A percentile compares a stretch with the other conserved stretches of the same genome.
Conservation (phyloP, 208 protist species). For the Leishmania tropica region DNA sequence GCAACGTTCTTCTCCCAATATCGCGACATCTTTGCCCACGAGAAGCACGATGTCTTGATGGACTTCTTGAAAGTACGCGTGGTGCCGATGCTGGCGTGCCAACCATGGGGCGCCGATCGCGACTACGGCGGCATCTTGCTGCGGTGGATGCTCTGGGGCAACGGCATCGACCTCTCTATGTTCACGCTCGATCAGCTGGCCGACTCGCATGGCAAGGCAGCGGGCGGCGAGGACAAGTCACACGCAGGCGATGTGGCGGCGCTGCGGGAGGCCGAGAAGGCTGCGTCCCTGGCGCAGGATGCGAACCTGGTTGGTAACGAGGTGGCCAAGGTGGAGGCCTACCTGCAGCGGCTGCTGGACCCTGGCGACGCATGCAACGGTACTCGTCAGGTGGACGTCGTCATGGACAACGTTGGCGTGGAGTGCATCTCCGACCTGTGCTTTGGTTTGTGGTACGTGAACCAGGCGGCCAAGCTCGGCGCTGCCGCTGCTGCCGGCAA, state of each 20-base stretch:
- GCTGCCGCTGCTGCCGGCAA: conserved; percentile 10
- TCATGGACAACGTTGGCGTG: conserved; percentile 90
- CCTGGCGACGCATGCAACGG: conserved; percentile 15
- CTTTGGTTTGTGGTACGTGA: conserved; percentile 77
- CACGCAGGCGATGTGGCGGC: conserved; percentile 9
- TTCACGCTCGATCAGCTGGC: conserved; percentile 84
- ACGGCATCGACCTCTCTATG: conserved; percentile 87
- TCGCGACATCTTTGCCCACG: conserved; percentile 70
- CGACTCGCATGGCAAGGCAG: conserved; percentile 20
- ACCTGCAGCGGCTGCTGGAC: conserved; percentile 44
- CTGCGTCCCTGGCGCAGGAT: conserved; percentile 43
- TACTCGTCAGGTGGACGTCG: conserved; percentile 63
- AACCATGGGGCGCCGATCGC: conserved; percentile 53
- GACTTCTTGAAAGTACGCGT: conserved; percentile 67
- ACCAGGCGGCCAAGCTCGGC: conserved; percentile 25
- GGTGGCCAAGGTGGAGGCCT: conserved; percentile 33
- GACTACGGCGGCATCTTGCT: conserved; percentile 62
- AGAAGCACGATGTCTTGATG: conserved; percentile 72
- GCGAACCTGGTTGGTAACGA: conserved; percentile 73
- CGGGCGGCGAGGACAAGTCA: conserved; percentile 2
- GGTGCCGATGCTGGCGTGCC: conserved; percentile 77
- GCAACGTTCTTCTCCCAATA: conserved; percentile 58
- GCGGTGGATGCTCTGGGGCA: conserved; percentile 89
- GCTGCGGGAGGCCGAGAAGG: conserved; percentile 43
- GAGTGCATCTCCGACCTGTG: conserved; percentile 81